These are phyloP conservation scores for Candida odintsovae DNA, from an alignment of 805 yeast genomes.

Conservation along the genomic window DNA sequence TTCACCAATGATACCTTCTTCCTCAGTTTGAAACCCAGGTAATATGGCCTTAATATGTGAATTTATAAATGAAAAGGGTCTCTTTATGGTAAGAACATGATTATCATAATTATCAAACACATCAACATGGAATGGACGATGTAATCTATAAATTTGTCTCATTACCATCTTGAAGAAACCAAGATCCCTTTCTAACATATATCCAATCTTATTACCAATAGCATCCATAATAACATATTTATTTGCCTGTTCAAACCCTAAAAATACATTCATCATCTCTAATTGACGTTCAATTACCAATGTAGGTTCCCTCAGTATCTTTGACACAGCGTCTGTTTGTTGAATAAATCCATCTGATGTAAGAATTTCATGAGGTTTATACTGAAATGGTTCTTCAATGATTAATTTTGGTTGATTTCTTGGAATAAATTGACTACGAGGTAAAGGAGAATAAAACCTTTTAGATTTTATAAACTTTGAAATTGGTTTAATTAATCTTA, in stretches of 20 bases:
- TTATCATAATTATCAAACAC: slow-evolving; percentile 62
- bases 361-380: not conserved
- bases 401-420: slow-evolving; percentile 4
- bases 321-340: not conserved
- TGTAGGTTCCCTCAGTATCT: slow-evolving; percentile 69
- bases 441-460: slow-evolving; percentile 9
- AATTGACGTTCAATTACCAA: slow-evolving; percentile 82
- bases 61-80: slow-evolving; percentile 86
- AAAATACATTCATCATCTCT: slow-evolving; percentile 78
- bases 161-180: slow-evolving; percentile 51
- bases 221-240: slow-evolving; percentile 68
- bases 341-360: slow-evolving; percentile 54
- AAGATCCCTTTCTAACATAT: slow-evolving; percentile 74
- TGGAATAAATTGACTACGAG: not conserved
- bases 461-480: not conserved
- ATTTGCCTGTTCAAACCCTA: slow-evolving; percentile 92
- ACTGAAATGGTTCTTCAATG: not conserved
- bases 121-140: slow-evolving; percentile 79
- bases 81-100: slow-evolving; percentile 54
- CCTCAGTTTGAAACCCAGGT: slow-evolving; percentile 46
- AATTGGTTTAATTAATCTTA: not conserved
- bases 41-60: slow-evolving; percentile 73
- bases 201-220: slow-evolving; percentile 70
- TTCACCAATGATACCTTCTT: slow-evolving; percentile 64
- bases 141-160: slow-evolving; percentile 78